Percentiles rank a stretch among this genome's conserved stretches.
Conservation (phyloP, 2,329 filamentous ascomycete genomes). For the Lasiodiplodia sp. region DNA sequence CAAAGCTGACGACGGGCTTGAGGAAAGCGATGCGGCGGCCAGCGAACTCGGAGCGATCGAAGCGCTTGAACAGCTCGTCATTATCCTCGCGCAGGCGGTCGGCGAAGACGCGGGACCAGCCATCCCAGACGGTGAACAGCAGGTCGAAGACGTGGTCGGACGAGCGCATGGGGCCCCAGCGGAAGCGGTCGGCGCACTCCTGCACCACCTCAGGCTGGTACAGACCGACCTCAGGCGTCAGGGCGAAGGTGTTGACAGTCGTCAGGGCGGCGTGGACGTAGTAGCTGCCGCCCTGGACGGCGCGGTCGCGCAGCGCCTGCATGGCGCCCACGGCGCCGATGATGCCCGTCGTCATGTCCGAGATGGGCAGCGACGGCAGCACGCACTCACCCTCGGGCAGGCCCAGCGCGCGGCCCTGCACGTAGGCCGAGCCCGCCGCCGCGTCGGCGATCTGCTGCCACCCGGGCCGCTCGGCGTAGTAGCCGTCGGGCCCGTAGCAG, state of each 20-base stretch:
- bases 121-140: constrained; percentile 38
- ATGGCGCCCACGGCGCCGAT: constrained; percentile 38
- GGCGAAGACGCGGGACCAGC: constrained; percentile 39
- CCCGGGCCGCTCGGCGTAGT: constrained; percentile 55
- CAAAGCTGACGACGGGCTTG: constrained; percentile 37
- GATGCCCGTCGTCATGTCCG: constrained; percentile 41
- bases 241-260: constrained; percentile 42
- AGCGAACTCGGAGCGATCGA: constrained; percentile 35
- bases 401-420: constrained; percentile 47
- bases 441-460: constrained; percentile 54
- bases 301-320: constrained; percentile 38
- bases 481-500: constrained; percentile 59
- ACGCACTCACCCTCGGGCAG: constrained; percentile 37
- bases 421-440: constrained; percentile 43
- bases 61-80: constrained; percentile 34
- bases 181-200: constrained; percentile 39
- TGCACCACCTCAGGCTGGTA: constrained; percentile 39
- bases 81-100: constrained; percentile 33
- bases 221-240: constrained; percentile 45
- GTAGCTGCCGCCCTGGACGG: constrained; percentile 36
- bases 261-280: constrained; percentile 37
- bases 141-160: constrained; percentile 42
- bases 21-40: constrained; percentile 39
- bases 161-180: constrained; percentile 39
- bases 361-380: constrained; percentile 39